Evolutionary conservation across 2,329 filamentous ascomycete species (phyloP), one percentile per base, ranked within the genome.

Genomic region (Dactylellina leptospora): DNA sequence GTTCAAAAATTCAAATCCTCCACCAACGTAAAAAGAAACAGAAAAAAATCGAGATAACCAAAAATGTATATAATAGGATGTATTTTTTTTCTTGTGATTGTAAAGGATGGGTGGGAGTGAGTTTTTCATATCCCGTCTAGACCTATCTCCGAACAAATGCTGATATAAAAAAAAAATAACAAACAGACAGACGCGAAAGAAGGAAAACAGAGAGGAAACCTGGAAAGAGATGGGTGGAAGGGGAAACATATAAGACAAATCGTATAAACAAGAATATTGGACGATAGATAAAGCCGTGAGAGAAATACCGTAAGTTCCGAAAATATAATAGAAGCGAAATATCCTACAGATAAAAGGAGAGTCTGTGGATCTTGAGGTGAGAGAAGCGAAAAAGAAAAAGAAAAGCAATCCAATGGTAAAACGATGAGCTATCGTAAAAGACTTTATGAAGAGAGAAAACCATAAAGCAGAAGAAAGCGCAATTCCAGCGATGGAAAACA

Each of bases 161-260:
- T 75, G 74, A 74, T 75, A 77, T 73, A 79, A 77, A 77, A 78
- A 78, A 79, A 77, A 78, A 75, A 77, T 72, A 76, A 76, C 72
- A 75, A 76, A 73, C 50, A 76, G 58, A 73, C 68, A 76, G 54
- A 69, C 74, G 77, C 76, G 60, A 74, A 73, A 75, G 76, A 75
- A 75, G 75, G 74, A 75, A 77, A 75, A 74, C 69, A 73, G 77
- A 75, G 13, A 66, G 72, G 69, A 74, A 56, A 70, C n/a, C n/a
- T n/a, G n/a, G n/a, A n/a, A n/a, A n/a, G n/a, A 70, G 3, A 70
- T 74, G 33, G 53, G 74, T 50, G 70, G 40, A 59, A 22, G 13
- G 5, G 47, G 8, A 53, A 5, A 53, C 36, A 38, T 6, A 73
- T 64, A 72, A n/a, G n/a, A 55, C 47, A 56, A 38, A 44, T 33